These are phyloP conservation scores for Suillus cothurnatus DNA, from an alignment of 768 basidiomycete genomes.

Conservation along the genomic window DNA sequence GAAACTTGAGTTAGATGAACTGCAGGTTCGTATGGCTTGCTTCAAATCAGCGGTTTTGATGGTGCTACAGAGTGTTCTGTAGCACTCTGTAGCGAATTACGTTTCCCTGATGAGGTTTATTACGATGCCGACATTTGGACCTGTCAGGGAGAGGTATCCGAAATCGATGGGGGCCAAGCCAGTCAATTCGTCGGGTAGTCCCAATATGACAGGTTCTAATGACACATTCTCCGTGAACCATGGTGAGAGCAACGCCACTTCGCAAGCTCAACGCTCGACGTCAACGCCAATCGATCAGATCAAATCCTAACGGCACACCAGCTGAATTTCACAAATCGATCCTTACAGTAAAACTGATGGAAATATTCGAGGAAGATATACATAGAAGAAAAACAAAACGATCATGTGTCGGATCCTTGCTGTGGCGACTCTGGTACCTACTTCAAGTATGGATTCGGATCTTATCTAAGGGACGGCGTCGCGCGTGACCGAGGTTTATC, in stretches of 20 bases:
- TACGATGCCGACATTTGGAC: neutral
- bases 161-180: neutral
- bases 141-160: neutral
- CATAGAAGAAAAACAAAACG: neutral
- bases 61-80: too few relatives aligned
- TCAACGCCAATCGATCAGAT: neutral
- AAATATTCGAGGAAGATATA: neutral
- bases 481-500: neutral
- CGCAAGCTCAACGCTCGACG: neutral
- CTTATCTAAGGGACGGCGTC: neutral
- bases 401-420: neutral
- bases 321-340: neutral
- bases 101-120: too few relatives aligned
- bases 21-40: neutral
- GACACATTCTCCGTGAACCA: neutral
- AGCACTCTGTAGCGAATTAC: too few relatives aligned
- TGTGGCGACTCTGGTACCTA: neutral
- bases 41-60: too few relatives aligned
- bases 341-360: neutral
- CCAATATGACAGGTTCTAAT: neutral
- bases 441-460: neutral
- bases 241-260: neutral
- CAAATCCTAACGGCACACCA: neutral
- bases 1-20: neutral
- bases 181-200: neutral